These are phyloP conservation scores for Trichosporon sp. DNA, from an alignment of 1,284 basidiomycete species.

Conservation along the genomic window DNA sequence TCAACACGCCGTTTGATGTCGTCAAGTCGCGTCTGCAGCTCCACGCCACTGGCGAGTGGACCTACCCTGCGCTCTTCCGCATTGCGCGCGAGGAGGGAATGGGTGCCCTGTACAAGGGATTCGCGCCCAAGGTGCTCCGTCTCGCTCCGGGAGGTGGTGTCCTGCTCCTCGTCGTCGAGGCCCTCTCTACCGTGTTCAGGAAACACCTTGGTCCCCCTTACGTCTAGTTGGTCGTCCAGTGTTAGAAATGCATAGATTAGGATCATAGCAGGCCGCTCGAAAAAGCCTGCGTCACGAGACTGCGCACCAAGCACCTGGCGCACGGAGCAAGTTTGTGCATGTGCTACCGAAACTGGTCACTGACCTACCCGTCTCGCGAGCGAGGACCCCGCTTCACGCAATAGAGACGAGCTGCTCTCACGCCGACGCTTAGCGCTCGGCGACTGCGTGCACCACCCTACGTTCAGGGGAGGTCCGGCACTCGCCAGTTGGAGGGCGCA, in stretches of 20 bases:
- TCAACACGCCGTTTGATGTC: slow-evolving; percentile 63
- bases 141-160: slow-evolving; percentile 95
- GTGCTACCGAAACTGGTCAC: too few relatives aligned
- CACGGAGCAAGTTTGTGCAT: background rate
- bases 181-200: slow-evolving; percentile 40
- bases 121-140: slow-evolving; percentile 71
- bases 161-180: slow-evolving; percentile 62
- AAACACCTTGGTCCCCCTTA: slow-evolving; percentile 44
- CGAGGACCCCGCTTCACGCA: too few relatives aligned
- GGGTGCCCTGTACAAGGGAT: slow-evolving; percentile 84
- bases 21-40: slow-evolving; percentile 89
- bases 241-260: slow-evolving; percentile 6
- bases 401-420: too few relatives aligned
- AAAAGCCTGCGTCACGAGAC: background rate
- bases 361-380: too few relatives aligned
- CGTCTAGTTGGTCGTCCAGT: slow-evolving; percentile 18
- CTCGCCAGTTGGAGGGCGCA: background rate
- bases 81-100: slow-evolving; percentile 88
- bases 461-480: too few relatives aligned
- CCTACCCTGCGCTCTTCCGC: slow-evolving; percentile 58
- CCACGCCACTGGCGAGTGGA: slow-evolving; percentile 80
- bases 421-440: too few relatives aligned
- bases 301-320: background rate
- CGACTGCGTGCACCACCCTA: too few relatives aligned
- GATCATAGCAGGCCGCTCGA: background rate